Evolutionary conservation across 2,329 filamentous ascomycete species (phyloP).

Genomic region (Bisporella sp.): DNA sequence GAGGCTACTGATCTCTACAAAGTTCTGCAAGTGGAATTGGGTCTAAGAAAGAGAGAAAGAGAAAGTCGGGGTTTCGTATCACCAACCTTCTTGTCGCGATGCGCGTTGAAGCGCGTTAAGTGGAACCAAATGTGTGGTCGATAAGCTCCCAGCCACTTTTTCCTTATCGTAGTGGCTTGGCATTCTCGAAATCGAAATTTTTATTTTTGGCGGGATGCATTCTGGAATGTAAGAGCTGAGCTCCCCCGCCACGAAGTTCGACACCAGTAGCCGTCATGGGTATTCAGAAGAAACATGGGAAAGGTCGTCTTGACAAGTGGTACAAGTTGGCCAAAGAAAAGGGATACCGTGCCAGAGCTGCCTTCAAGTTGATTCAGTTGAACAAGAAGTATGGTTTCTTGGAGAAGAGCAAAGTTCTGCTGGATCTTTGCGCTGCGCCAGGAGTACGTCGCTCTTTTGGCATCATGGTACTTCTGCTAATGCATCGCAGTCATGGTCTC

Average conservation of each 20-base stretch:
- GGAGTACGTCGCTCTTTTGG: constrained; percentile 53
- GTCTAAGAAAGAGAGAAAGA: too few relatives aligned
- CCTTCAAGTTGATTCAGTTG: constrained; percentile 95
- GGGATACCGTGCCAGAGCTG: constrained; percentile 88
- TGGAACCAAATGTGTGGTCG: not conserved
- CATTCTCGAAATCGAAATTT: not conserved
- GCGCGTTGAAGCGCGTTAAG: not conserved
- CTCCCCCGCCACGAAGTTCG: not conserved
- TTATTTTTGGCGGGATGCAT: not conserved
- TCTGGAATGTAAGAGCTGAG: not conserved
- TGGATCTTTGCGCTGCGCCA: constrained; percentile 96
- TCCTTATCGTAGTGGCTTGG: constrained; percentile 1
- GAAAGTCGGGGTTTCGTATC: too few relatives aligned
- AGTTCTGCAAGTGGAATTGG: too few relatives aligned
- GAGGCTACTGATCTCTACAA: too few relatives aligned
- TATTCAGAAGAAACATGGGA: constrained; percentile 98
- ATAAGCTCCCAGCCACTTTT: not conserved
- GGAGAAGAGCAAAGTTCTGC: constrained; percentile 89
- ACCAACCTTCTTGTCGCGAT: too few relatives aligned
- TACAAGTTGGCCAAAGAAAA: constrained; percentile 98
- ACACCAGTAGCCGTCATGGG: constrained; percentile 57
- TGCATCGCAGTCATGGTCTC: constrained; percentile 73
- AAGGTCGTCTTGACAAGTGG: constrained; percentile 98
- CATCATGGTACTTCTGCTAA: constrained; percentile 10
- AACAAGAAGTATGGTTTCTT: constrained; percentile 99